Base-by-base conservation (phyloP, 352 stramenopile genomes). In the Phytophthora sp. region DNA sequence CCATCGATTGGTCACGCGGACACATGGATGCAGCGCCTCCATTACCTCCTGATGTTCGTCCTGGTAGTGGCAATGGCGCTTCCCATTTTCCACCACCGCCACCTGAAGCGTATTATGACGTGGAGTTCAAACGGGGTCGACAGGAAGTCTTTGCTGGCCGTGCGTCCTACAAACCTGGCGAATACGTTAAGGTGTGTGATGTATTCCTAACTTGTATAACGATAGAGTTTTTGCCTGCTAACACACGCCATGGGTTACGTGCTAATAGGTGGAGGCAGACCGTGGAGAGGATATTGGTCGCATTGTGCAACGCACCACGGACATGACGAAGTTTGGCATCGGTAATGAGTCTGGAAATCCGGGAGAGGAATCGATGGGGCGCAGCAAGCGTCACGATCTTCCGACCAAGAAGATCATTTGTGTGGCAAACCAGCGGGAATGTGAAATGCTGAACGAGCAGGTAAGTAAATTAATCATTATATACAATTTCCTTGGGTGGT, bases 271-370 rank as follows among this genome's bases (percentile, higher is more conserved):
- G 38, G 97, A 99, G 75, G 97, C 96, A 18, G 97, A 99, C 71
- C 93, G 97, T 21, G 97, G 97, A 45, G 96, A 99, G 72, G 97
- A 99, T 79, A 95, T 99, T 59, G 97, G 97, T 4, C 81, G 79
- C 11, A 96, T 99, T 54, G 88, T 98, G 18, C 82, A 98, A 62
- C 84, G 86, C 41, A 90, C 91, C 23, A 86, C 84, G 3, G 86
- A 97, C 12, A 50, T 96, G 6, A 79, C 93, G 1, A 97, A 97
- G 69, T 79, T 89, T 52, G 73, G 73, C n/a, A 38, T 56, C 21
- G 63, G 49, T 33, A 70, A 60, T 11, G 79, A 92, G 4, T 62
- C 62, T 7, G 42, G 72, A 11, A 63, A 45, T 11, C 45, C 69
- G 0, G 42, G 56, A 9, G 83, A 93, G 2, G 81, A 90, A 5